Conservation (phyloP, 1,139 yeast species). For the Blastobotrys serpentis region DNA sequence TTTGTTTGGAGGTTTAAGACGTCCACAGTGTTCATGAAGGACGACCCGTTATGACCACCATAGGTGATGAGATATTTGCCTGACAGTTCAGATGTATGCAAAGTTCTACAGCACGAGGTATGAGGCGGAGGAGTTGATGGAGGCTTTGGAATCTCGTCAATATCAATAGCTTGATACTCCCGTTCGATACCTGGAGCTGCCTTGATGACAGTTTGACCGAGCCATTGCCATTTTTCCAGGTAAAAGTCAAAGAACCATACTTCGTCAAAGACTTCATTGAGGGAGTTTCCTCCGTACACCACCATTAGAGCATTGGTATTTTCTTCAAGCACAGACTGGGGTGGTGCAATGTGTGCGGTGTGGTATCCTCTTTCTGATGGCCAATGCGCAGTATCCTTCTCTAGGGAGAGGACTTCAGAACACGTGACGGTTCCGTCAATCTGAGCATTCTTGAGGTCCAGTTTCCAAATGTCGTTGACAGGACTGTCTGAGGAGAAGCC, state of each 20-base stretch:
- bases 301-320: slow-evolving; percentile 20
- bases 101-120: slow-evolving; percentile 20
- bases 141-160: slow-evolving; percentile 9
- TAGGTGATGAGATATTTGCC: slow-evolving; percentile 24
- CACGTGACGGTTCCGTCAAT: slow-evolving; percentile 16
- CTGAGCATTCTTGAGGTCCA: slow-evolving; percentile 16
- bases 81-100: slow-evolving; percentile 24
- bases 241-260: slow-evolving; percentile 27
- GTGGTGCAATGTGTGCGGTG: slow-evolving; percentile 23
- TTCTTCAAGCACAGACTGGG: slow-evolving; percentile 8
- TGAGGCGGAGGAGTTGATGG: slow-evolving; percentile 14
- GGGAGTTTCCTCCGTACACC: slow-evolving; percentile 26
- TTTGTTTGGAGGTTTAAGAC: slow-evolving; percentile 22
- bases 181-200: slow-evolving; percentile 1
- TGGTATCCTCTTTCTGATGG: slow-evolving; percentile 28
- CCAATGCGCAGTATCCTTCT: slow-evolving; percentile 28
- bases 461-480: slow-evolving; percentile 29
- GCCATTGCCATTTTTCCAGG: slow-evolving; percentile 21
- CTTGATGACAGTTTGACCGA: slow-evolving; percentile 14
- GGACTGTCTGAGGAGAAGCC: slow-evolving; percentile 22
- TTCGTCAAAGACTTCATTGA: slow-evolving; percentile 23
- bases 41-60: slow-evolving; percentile 31
- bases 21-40: slow-evolving; percentile 21
- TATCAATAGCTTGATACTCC: background rate
- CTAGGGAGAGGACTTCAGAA: slow-evolving; percentile 24